Base-by-base conservation (phyloP, 352 stramenopile species). In the Phytophthora fragariae region DNA sequence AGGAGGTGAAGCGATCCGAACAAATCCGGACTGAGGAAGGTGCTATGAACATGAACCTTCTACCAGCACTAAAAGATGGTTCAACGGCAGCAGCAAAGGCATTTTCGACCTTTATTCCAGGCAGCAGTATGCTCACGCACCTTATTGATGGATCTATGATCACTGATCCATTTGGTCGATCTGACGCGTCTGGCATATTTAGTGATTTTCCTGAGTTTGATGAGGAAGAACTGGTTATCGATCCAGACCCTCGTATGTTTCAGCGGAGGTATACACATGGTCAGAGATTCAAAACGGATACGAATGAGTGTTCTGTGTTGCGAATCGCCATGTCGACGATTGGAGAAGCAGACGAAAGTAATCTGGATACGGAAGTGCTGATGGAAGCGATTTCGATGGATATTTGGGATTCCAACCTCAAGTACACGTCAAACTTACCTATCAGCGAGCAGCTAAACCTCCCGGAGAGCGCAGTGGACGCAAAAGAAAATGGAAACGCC, bases 331-430 rank as follows among this genome's bases (percentile, higher is more conserved):
- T 95, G 88, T 93, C 86, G 11, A 88, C 88, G 9, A 84, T 81
- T 29, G 82, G 79, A 57, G 83, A 92, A 35, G 70, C 65, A 24
- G 83, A 91, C 33, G 81, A 83, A 70, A 87, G 70, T 15, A 82
- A 86, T 47, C 44, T 89, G 19, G 89, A 95, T 46, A 83, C 88
- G 0, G 90, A 97, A 70, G 88, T 97, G 9, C 62, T 97, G 2
- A 54, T 97, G 11, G 90, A 97, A 74, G 90, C 90, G 2, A 97
- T 97, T 52, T 90, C 90, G 14, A 94, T 91, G 79, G 88, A 95
- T 63, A 92, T 97, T 62, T 97, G 86, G 83, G 84, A 92, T 56
- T 88, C 85, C 11, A 89, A 91, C 24, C 77, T 96, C 46, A 95
- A 95, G 75, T 95, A 94, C 60, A 86, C 83, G 17, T 94, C 90